Evolutionary conservation across 139 green algal species (phyloP), one percentile per base, ranked within the genome.

Genomic region (Marvania coccoides): DNA sequence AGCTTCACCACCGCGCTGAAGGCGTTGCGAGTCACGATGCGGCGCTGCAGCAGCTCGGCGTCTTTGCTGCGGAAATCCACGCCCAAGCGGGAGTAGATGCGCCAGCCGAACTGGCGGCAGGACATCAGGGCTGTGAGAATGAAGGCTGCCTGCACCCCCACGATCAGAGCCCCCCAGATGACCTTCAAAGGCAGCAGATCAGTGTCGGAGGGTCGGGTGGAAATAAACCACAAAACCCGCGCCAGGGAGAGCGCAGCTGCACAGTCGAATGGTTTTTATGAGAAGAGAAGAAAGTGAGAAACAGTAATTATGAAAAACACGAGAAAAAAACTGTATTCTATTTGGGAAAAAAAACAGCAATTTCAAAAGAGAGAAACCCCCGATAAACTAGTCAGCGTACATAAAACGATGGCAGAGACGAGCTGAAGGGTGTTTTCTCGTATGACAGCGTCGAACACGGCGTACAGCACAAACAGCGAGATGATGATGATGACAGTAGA

Each of bases 81-180:
- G 2, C 71, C 71, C 7, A 78, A 42, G 19, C 69, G 65, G 39
- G 47, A 60, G 38, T 72, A 65, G 36, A 78, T 34, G 14, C 71
- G 67, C 71, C 71, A 78, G 4, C 71, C 71, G 69, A 78, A 78
- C 42, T 78, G 37, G 7, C 71, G 38, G 26, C 54, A 78, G 14
- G 71, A 56, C 31, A 78, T 13, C 28, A 64, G 9, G 2, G 71
- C 71, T 4, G 58, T 30, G 6, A 74, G 31, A 38, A 73, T 58
- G 55, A 58, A 73, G 19, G 51, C 12, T 2, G 42, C 14, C 24
- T 66, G 66, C 24, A 66, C 59, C 8, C 40, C 39, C 2, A 46
- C 37, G 26, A 73, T 67, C 4, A 65, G 19, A 33, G 56, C 51
- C 28, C 66, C 60, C 53, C 36, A 73, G 15, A 51, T 62, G 15